Conservation (phyloP, 768 basidiomycete species). For the Pulveroboletus ravenelii region DNA sequence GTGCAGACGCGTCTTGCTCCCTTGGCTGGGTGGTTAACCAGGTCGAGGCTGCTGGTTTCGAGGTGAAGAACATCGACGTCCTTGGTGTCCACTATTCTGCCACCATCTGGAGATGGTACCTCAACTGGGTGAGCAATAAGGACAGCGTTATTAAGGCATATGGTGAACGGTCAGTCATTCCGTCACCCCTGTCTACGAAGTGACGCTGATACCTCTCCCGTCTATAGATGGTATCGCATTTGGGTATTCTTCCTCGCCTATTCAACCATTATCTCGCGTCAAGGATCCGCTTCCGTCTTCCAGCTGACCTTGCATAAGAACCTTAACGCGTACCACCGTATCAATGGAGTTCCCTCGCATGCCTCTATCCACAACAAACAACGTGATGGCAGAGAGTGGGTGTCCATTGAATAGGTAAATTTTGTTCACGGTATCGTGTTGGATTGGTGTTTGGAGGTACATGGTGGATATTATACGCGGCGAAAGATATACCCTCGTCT, state of each 20-base stretch:
- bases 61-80: constrained; percentile 94
- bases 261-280: constrained; percentile 77
- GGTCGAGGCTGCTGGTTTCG: constrained; percentile 90
- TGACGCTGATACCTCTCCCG: background rate
- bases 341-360: constrained; percentile 80
- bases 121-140: constrained; percentile 94
- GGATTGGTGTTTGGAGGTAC: background rate
- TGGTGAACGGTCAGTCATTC: constrained; percentile 57
- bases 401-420: constrained; percentile 18
- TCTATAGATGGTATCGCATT: constrained; percentile 72
- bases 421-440: background rate
- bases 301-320: constrained; percentile 99
- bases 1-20: constrained; percentile 94
- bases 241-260: constrained; percentile 98
- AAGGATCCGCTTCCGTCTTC: constrained; percentile 91
- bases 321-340: constrained; percentile 90
- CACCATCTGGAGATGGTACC: constrained; percentile 88
- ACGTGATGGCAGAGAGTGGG: constrained; percentile 27
- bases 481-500: constrained; percentile 10
- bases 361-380: constrained; percentile 66
- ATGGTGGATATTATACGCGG: constrained; percentile 1
- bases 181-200: no score
- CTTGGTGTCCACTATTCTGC: constrained; percentile 97
- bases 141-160: constrained; percentile 86
- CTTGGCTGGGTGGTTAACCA: constrained; percentile 91